Evolutionary conservation across 1,284 basidiomycete species (phyloP), one percentile per base, ranked within the genome.

Genomic region (Erythrobasidium hasegawianum): DNA sequence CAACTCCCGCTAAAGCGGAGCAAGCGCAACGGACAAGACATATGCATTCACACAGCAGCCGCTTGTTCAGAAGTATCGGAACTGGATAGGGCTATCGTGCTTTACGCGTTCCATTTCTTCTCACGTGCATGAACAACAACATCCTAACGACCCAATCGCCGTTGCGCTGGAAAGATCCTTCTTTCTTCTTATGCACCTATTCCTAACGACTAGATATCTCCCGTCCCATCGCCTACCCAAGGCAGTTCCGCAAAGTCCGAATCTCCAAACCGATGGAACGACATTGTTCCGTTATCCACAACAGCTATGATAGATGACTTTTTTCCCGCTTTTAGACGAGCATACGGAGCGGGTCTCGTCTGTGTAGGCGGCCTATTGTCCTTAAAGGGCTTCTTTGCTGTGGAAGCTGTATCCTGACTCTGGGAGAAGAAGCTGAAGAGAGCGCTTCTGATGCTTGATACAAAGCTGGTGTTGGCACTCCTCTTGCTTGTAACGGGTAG

Each of bases 231-330:
- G 1, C 72, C 73, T 1, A 47, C 55, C 72, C 72, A 74, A 18
- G 88, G 85, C 82, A 87, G 87, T 70, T 88, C 86, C 57, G 83
- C 85, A 77, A 98, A 97, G 10, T 84, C 86, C 0, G 89, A 87
- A 74, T 94, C 84, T 0, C 89, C 87, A 72, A 97, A 94, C 49
- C 90, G 80, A 76, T 93, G 87, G 81, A 97, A 90, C 67, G 89
- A 89, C 26, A 88, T 88, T 70, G 85, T 92, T 7, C 94, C 91
- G 7, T 86, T 83, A 77, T 97, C 94, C 2, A 95, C 92, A 0
- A 86, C 90, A 0, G 93, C 95, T 29, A 98, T 83, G 26, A 97
- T 82, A 55, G 95, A 81, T 8, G 82, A 87, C 72, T 90, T 87
- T 74, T 88, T 89, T 0, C 95, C 95, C 18, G 86, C 84, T 73